Evolutionary conservation across 805 yeast genomes (phyloP), one percentile per base, ranked within the genome.

Genomic region (Nakazawaea pomicola): DNA sequence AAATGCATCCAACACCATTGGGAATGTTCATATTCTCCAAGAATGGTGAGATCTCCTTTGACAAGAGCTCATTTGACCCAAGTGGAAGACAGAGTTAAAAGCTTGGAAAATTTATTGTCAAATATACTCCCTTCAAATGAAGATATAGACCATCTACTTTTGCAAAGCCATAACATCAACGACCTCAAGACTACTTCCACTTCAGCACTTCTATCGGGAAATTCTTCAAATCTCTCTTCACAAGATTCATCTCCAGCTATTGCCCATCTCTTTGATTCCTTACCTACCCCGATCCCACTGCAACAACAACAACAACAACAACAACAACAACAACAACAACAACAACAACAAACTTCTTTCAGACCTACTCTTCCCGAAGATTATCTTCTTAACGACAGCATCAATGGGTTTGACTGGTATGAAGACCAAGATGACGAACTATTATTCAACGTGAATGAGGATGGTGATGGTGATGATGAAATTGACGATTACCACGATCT

Each of bases 11-110:
- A 73, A 41, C 87, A 84, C 54, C 67, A 70, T 17, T 81, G 95
- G 84, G 72, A 73, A 24, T 87, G 96, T 58, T 62, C 75, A 2
- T 87, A 87, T 55, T 80, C 90, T 17, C 95, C 96, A 12, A 68
- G 84, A 46, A 73, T 80, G 2, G 80, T 83, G 25, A 67, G 95
- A 41, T 79, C 91, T 4, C 95, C 95, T 0, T 62, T 87, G 42
- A 87, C 95, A 0, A 65, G 96, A 49, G 87, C 83, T 4, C 83
- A 85, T 61, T 63, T 87, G 49, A 86, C 95, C 12, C 74, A 74
- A 40, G 88, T 87, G 21, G 95, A 87, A 58, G 71, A 66, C 39
- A 59, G 78, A 36, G 73, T 74, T 4, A 57, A 64, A 27, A 66
- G 58, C 29, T 54, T 79, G 42, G 82, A 78, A 53, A 47, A 51